These are phyloP conservation scores for Penicillium canescens DNA, from an alignment of 495 filamentous ascomycete species.

Conservation along the genomic window DNA sequence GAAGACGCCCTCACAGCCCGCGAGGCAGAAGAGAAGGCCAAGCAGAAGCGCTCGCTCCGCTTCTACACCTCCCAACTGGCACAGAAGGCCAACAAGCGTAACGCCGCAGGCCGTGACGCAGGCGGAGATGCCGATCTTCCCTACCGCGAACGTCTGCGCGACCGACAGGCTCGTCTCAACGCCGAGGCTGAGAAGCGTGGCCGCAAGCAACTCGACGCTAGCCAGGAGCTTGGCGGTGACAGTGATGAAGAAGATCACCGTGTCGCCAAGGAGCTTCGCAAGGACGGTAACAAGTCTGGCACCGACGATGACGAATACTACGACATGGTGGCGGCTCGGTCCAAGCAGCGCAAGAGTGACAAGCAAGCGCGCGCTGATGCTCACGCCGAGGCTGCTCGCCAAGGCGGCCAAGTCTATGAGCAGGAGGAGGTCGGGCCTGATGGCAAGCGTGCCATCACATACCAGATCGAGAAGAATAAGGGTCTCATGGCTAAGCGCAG, in stretches of 20 bases:
- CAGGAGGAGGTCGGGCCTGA: slow-evolving; percentile 65
- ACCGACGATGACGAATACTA: slow-evolving; percentile 80
- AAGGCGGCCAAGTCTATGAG: slow-evolving; percentile 57
- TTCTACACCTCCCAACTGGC: slow-evolving; percentile 98
- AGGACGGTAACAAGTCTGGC: slow-evolving; percentile 30
- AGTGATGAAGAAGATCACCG: slow-evolving; percentile 57
- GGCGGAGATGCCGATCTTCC: slow-evolving; percentile 94
- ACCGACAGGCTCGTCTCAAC: slow-evolving; percentile 81
- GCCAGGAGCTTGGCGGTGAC: slow-evolving; percentile 64
- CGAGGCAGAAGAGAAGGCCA: slow-evolving; percentile 79
- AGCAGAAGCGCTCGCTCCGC: slow-evolving; percentile 81
- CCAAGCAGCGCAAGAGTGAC: slow-evolving; percentile 68
- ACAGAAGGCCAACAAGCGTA: slow-evolving; percentile 86
- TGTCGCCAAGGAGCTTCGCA: slow-evolving; percentile 43
- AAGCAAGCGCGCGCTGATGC: slow-evolving; percentile 65
- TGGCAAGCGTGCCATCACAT: slow-evolving; percentile 86
- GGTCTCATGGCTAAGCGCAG: slow-evolving; percentile 83
- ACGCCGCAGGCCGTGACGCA: slow-evolving; percentile 74
- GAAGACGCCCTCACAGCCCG: slow-evolving; percentile 58
- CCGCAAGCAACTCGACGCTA: slow-evolving; percentile 59
- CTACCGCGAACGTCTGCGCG: slow-evolving; percentile 80
- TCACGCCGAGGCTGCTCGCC: slow-evolving; percentile 48
- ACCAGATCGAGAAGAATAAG: slow-evolving; percentile 96
- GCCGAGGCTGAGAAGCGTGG: slow-evolving; percentile 84
- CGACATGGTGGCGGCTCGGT: slow-evolving; percentile 73